Percentiles rank a stretch among this genome's conserved stretches.
Evolutionary conservation across 345 rosid genomes (phyloP).

Genomic region (Turnera subulata): DNA sequence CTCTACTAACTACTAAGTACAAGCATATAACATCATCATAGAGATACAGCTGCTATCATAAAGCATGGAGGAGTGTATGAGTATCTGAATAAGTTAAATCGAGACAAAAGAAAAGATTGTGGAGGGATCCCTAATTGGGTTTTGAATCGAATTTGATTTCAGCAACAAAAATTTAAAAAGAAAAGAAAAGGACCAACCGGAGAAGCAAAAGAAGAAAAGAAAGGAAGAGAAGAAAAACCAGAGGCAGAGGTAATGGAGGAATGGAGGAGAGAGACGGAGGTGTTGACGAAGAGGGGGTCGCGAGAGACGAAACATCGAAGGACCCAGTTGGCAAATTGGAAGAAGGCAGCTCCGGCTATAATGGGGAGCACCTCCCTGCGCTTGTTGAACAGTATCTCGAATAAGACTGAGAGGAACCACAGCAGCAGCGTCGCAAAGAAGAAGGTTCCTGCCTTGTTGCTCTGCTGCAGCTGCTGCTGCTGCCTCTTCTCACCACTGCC

Average conservation of each 20-base stretch:
- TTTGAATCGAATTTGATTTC: not conserved
- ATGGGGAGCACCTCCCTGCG: constrained; percentile 50
- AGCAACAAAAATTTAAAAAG: not conserved
- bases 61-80: not conserved
- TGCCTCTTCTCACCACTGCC: too few relatives aligned
- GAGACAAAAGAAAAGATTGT: too few relatives aligned
- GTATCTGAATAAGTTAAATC: too few relatives aligned
- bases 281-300: constrained; percentile 82
- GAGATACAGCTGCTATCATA: not conserved
- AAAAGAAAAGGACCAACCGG: not conserved
- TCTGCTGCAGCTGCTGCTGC: too few relatives aligned
- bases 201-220: not conserved
- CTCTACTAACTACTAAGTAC: too few relatives aligned
- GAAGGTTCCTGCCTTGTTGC: constrained; percentile 46
- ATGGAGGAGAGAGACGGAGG: constrained; percentile 86
- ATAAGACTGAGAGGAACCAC: constrained; percentile 72
- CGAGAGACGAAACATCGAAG: constrained; percentile 57
- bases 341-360: constrained; percentile 52
- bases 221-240: constrained; percentile 33
- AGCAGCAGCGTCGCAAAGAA: constrained; percentile 82
- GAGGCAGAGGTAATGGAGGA: constrained; percentile 69
- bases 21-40: too few relatives aligned
- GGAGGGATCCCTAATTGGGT: too few relatives aligned
- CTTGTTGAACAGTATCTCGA: constrained; percentile 64
- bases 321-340: constrained; percentile 64